Base-by-base conservation (phyloP, 345 rosid genomes). In the Jatropha curcas region DNA sequence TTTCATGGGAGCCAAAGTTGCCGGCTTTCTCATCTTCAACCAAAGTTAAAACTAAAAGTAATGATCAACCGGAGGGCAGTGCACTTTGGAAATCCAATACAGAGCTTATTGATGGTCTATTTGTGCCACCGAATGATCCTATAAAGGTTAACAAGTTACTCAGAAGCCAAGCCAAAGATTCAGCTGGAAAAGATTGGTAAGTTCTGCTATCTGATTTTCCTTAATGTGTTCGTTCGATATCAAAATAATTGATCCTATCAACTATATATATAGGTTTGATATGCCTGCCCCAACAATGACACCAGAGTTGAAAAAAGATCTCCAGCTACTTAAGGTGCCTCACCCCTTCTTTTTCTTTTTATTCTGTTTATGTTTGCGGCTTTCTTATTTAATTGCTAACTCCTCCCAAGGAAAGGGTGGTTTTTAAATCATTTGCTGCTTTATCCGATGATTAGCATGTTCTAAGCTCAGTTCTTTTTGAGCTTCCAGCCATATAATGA, bases 271-370 rank as follows among this genome's bases (percentile, higher is more conserved):
- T 77, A 95, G 98, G 99, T 92, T 95, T 79, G 93, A 89, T 78
- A 91, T 92, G 99, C 92, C 98, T 13, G 98, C 98, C 20, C 90
- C 91, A 1, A 89, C 90, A 27, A 72, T 92, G 48, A 95, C 99
- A 20, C 94, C 92, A 0, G 97, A 95, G 78, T 78, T 95, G 84
- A 95, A 89, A 80, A 92, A 81, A 67, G 97, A 95, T 83, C 92
- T 95, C 68, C 92, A 95, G 79, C 64, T 92, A 37, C 90, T 95
- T n/a, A 95, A 92, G 98, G 96, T 95, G 57, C 60, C 3, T 73
- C 1, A n/a, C 10, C 13, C 59, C 37, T 34, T 13, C 34, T 17
- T 13, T 43, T 33, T n/a, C 20, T 34, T 16, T 64, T 33, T 11
- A 5, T 17, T 46, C 25, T 31, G 17, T n/a, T 34, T 56, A 7